Conservation (phyloP, 164 flowering plant species). For the Platanus orientalis region DNA sequence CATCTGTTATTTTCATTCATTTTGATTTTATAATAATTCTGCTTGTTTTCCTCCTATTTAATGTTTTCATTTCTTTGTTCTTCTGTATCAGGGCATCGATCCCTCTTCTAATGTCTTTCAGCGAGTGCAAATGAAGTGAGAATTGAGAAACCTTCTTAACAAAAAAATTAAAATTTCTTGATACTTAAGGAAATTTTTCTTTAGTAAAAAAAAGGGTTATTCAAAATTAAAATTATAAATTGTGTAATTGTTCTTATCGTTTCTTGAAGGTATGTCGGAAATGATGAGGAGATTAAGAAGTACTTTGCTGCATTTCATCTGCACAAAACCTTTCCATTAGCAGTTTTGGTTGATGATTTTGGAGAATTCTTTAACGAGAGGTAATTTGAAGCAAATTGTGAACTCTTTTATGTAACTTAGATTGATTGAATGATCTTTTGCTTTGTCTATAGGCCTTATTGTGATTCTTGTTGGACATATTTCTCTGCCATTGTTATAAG, state of each 20-base stretch:
- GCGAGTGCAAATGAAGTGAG: slow-evolving; percentile 77
- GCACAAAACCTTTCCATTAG: slow-evolving; percentile 48
- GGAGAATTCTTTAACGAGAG: slow-evolving; percentile 69
- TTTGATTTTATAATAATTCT: too few relatives aligned
- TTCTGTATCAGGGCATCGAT: slow-evolving; percentile 53
- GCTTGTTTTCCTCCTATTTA: background rate
- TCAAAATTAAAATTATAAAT: too few relatives aligned
- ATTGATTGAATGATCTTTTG: too few relatives aligned
- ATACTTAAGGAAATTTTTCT: too few relatives aligned
- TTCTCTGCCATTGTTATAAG: too few relatives aligned
- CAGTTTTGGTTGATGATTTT: slow-evolving; percentile 81
- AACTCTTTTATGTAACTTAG: too few relatives aligned
- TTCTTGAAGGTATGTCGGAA: slow-evolving; percentile 63
- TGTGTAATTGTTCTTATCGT: background rate
- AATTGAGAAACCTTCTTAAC: background rate
- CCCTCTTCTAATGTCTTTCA: slow-evolving; percentile 51
- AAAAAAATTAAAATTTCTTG: background rate
- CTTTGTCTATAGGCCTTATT: too few relatives aligned
- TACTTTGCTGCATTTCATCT: slow-evolving; percentile 93
- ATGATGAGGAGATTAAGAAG: slow-evolving; percentile 70
- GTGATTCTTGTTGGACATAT: too few relatives aligned
- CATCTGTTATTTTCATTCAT: background rate
- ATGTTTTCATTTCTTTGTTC: background rate
- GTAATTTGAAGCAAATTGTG: slow-evolving; percentile 19
- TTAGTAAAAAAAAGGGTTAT: too few relatives aligned